phyloP scores from a whole-genome alignment of 441 rosid genomes.

The Eruca vesicaria region DNA sequence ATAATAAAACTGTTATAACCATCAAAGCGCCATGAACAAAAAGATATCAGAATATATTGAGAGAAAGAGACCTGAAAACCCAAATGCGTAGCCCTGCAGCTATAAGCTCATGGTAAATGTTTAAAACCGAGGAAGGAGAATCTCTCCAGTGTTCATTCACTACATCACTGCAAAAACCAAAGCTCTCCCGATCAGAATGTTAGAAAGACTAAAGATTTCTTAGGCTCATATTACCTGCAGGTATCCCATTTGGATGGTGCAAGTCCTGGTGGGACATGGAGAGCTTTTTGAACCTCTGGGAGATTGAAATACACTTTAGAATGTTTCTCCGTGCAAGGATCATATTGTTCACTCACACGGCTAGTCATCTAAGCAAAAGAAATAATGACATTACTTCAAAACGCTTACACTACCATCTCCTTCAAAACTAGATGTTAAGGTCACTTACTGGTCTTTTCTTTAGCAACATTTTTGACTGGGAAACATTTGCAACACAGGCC shows the following conservation, averaged over 20 bases:
- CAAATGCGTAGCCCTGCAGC: conserved; percentile 74
- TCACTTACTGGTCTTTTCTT: conserved; percentile 61
- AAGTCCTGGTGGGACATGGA: conserved; percentile 65
- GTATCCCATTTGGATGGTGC: conserved; percentile 75
- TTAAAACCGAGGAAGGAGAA: conserved; percentile 63
- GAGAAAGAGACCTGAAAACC: conserved; percentile 73
- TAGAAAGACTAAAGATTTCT: background rate
- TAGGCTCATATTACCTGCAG: background rate
- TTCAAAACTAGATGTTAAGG: background rate
- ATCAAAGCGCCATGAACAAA: background rate
- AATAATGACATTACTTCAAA: background rate
- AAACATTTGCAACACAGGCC: conserved; percentile 52
- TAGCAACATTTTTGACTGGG: conserved; percentile 50
- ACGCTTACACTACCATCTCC: background rate
- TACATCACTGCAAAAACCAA: conserved; percentile 44
- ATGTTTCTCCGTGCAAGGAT: conserved; percentile 94
- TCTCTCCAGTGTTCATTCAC: conserved; percentile 64
- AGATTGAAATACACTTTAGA: conserved; percentile 71
- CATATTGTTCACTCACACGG: conserved; percentile 70
- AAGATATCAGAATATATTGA: background rate
- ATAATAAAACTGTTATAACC: background rate
- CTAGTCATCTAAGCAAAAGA: conserved; percentile 47
- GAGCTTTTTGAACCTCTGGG: conserved; percentile 81
- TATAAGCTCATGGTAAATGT: conserved; percentile 75
- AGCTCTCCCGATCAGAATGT: conserved; percentile 6